Percentiles rank a stretch among this genome's conserved stretches.
These are phyloP conservation scores for Pachysandra terminalis DNA, from an alignment of 164 flowering plant genomes.

Conservation along the genomic window DNA sequence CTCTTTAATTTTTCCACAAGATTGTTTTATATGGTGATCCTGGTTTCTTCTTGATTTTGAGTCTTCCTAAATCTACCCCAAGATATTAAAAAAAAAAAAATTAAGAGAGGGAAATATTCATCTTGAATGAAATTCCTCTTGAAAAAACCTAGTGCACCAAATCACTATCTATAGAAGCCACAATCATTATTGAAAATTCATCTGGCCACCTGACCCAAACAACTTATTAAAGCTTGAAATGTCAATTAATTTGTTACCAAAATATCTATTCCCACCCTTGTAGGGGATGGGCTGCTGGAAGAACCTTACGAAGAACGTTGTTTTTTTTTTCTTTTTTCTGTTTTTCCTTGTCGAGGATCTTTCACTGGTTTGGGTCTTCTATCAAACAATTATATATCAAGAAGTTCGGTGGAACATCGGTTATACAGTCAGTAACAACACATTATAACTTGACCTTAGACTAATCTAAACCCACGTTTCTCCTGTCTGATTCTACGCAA, in stretches of 20 bases:
- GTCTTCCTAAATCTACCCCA: background rate
- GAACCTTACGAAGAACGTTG: background rate
- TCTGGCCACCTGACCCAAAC: background rate
- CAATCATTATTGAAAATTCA: background rate
- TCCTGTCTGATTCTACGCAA: conserved; percentile 1
- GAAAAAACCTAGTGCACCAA: background rate
- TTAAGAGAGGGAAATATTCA: too few species aligned
- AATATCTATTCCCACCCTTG: background rate
- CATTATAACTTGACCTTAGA: background rate
- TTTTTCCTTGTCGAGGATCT: background rate
- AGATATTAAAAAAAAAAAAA: too few species aligned
- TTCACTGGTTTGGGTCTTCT: background rate
- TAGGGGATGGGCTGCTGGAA: background rate
- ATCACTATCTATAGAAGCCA: background rate
- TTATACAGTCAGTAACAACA: background rate
- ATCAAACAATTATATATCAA: background rate
- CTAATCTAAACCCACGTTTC: background rate
- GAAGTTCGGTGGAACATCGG: background rate
- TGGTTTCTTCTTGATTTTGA: background rate
- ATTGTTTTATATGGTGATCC: background rate
- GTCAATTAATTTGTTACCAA: background rate
- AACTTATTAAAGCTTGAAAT: background rate
- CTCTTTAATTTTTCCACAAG: background rate
- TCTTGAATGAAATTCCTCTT: background rate
- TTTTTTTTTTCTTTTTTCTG: background rate